phyloP scores from a whole-genome alignment of 164 flowering plant genomes.

The Vitis amurensis region DNA sequence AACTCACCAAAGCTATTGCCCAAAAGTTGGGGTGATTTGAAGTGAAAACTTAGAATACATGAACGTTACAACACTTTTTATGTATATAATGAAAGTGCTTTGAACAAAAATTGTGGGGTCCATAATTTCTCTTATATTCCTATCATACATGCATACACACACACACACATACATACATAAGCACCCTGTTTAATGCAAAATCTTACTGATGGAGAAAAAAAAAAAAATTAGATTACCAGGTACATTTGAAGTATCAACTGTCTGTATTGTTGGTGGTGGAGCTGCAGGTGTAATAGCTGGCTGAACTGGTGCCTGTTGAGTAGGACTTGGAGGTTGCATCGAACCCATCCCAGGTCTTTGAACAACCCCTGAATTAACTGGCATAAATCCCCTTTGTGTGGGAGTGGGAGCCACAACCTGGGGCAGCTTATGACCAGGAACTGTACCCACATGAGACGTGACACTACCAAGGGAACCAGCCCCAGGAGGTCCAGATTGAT shows the following conservation, averaged over 20 bases:
- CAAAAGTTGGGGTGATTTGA: too few relatives aligned
- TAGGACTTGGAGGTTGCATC: slow-evolving; percentile 71
- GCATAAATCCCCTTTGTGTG: slow-evolving; percentile 58
- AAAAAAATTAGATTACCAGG: slow-evolving; percentile 54
- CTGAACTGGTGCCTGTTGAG: slow-evolving; percentile 44
- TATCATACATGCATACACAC: too few relatives aligned
- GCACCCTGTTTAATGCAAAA: not conserved
- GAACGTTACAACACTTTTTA: too few relatives aligned
- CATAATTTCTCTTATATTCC: too few relatives aligned
- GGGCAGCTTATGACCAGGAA: slow-evolving; percentile 52
- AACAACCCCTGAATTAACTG: slow-evolving; percentile 55
- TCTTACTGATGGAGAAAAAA: not conserved
- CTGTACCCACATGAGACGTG: slow-evolving; percentile 40
- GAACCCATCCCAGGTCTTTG: slow-evolving; percentile 54
- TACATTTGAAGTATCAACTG: slow-evolving; percentile 88
- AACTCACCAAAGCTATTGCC: too few relatives aligned
- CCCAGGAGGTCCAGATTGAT: slow-evolving; percentile 45
- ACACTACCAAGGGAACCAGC: slow-evolving; percentile 43
- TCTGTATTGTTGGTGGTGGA: slow-evolving; percentile 92
- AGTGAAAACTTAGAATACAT: too few relatives aligned
- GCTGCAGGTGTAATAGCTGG: slow-evolving; percentile 58
- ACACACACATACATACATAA: not conserved
- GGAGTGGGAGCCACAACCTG: slow-evolving; percentile 57
- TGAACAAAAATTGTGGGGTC: too few relatives aligned
- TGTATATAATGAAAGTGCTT: too few relatives aligned